Evolutionary conservation across 805 yeast species (phyloP).

Genomic region (Kuraishia borneana): DNA sequence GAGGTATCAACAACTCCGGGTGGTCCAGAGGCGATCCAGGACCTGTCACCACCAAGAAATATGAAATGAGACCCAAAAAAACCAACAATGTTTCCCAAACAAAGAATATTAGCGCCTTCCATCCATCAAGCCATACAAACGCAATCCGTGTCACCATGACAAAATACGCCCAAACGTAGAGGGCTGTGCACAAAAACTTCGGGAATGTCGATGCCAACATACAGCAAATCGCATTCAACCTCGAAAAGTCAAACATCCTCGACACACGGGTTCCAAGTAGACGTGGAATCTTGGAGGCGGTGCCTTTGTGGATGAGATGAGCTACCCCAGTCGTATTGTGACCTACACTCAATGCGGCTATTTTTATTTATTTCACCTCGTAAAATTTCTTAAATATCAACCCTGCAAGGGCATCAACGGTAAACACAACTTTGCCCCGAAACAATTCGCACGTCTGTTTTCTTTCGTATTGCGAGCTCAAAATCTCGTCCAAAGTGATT

Average conservation of each 20-base stretch:
- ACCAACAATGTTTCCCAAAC: constrained; percentile 19
- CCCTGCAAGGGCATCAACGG: constrained; percentile 55
- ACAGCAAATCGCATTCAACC: constrained; percentile 19
- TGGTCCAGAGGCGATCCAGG: constrained; percentile 61
- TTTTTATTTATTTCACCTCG: constrained; percentile 19
- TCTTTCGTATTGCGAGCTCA: constrained; percentile 66
- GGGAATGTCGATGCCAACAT: constrained; percentile 33
- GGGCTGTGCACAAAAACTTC: constrained; percentile 27
- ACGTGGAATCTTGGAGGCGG: too few relatives aligned
- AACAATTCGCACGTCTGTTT: constrained; percentile 42
- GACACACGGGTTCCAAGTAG: too few relatives aligned
- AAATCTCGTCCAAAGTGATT: constrained; percentile 56
- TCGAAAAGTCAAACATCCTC: too few relatives aligned
- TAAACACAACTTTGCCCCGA: constrained; percentile 57
- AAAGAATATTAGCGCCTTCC: constrained; percentile 9
- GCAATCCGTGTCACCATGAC: constrained; percentile 21
- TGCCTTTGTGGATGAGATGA: too few relatives aligned
- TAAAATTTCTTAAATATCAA: constrained; percentile 71
- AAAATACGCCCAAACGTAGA: constrained; percentile 37
- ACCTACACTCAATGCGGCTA: too few relatives aligned
- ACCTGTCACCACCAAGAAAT: constrained; percentile 43
- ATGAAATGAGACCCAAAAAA: constrained; percentile 32
- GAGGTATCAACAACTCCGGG: constrained; percentile 23
- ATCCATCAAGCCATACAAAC: constrained; percentile 10
- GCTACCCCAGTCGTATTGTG: too few relatives aligned